phyloP scores from a whole-genome alignment of 768 basidiomycete species.

The Pulveroboletus ravenelii region DNA sequence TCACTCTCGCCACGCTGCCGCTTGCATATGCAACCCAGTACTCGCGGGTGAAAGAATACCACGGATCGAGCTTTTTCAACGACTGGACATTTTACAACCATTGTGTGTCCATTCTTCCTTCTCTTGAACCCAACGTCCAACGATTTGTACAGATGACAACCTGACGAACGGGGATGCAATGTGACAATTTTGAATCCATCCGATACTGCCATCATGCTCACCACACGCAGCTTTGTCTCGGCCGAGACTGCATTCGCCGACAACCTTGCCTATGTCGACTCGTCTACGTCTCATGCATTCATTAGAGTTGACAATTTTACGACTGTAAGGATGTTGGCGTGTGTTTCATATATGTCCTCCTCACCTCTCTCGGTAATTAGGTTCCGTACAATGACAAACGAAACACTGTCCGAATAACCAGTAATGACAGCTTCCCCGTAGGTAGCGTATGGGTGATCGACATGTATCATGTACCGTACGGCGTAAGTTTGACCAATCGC shows the following conservation, averaged over 20 bases:
- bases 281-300: constrained; percentile 63
- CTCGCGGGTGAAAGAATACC: constrained; percentile 50
- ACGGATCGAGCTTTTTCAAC: constrained; percentile 61
- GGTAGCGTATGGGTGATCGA: constrained; percentile 65
- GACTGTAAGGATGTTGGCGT: constrained; percentile 30
- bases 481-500: constrained; percentile 36
- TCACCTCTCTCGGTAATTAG: constrained; percentile 6
- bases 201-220: constrained; percentile 1
- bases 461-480: constrained; percentile 60
- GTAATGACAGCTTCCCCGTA: constrained; percentile 49
- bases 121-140: background rate
- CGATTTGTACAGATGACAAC: constrained; percentile 49
- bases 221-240: constrained; percentile 43
- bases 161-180: constrained; percentile 62
- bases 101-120: constrained; percentile 35
- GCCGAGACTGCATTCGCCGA: constrained; percentile 38
- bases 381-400: constrained; percentile 49
- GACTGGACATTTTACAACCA: constrained; percentile 62
- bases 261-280: constrained; percentile 58
- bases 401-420: constrained; percentile 62
- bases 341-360: background rate
- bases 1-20: constrained; percentile 8
- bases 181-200: constrained; percentile 27
- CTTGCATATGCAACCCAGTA: constrained; percentile 36
- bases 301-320: constrained; percentile 74